Conservation (phyloP, 257 asterid genomes). For the Gentiana macrophylla region DNA sequence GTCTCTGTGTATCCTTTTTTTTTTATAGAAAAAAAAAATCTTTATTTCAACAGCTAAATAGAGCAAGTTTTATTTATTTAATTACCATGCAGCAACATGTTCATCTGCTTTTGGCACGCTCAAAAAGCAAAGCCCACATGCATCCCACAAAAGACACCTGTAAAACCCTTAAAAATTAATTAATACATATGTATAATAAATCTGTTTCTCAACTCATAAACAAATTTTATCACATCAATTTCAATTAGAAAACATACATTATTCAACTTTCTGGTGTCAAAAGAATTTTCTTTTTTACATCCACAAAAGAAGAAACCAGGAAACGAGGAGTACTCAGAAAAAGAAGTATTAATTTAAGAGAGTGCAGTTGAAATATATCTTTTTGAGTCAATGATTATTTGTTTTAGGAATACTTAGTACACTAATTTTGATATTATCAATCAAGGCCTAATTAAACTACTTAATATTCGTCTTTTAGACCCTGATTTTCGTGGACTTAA, state of each 20-base stretch:
- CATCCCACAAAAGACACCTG: constrained; percentile 27
- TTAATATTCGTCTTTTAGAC: too few relatives aligned
- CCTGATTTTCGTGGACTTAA: too few relatives aligned
- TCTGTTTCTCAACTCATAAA: background rate
- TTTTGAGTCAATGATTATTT: constrained; percentile 60
- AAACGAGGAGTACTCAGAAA: background rate
- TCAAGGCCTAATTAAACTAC: too few relatives aligned
- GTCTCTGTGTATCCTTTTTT: too few relatives aligned
- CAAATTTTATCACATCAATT: background rate
- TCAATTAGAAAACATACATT: constrained; percentile 4
- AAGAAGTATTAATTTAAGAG: constrained; percentile 17
- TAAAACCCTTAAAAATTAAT: background rate
- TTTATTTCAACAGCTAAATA: too few relatives aligned
- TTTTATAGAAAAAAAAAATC: too few relatives aligned
- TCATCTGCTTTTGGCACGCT: constrained; percentile 55
- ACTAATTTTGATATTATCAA: background rate
- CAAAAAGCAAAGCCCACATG: constrained; percentile 57
- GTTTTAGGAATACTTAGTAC: constrained; percentile 12
- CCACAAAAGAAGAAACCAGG: constrained; percentile 27
- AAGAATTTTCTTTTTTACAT: constrained; percentile 24
- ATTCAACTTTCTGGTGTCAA: constrained; percentile 14
- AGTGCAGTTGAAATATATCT: constrained; percentile 60
- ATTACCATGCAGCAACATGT: constrained; percentile 4
- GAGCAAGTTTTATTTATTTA: too few relatives aligned
- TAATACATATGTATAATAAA: background rate